Evolutionary conservation across 2,329 filamentous ascomycete species (phyloP).

Genomic region (Huntiella omanensis): DNA sequence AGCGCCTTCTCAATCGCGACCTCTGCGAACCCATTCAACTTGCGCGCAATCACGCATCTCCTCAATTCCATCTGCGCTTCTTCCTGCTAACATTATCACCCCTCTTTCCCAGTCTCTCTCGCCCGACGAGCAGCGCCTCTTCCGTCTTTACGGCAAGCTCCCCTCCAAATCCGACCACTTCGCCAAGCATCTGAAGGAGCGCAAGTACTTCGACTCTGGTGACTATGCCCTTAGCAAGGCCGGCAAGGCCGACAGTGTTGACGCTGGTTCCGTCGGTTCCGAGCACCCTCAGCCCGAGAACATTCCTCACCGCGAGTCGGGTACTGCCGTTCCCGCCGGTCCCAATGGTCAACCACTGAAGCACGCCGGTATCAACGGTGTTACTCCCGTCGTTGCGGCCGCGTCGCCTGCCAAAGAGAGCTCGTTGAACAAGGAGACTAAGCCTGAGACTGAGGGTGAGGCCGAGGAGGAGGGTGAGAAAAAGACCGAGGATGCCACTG

Average conservation of each 20-base stretch:
- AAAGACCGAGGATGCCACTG: not conserved
- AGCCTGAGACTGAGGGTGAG: constrained; percentile 24
- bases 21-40: not conserved
- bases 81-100: too few species aligned
- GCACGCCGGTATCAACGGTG: constrained; percentile 23
- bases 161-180: constrained; percentile 91
- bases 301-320: constrained; percentile 50
- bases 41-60: constrained; percentile 1
- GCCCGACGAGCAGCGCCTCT: constrained; percentile 87
- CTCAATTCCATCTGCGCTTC: constrained; percentile 11
- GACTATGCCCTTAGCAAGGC: constrained; percentile 95
- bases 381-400: constrained; percentile 21
- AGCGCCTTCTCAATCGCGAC: not conserved
- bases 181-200: constrained; percentile 96
- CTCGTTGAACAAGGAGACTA: constrained; percentile 69
- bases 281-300: constrained; percentile 91
- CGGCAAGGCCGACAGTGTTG: constrained; percentile 85
- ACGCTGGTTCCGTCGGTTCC: constrained; percentile 82
- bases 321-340: constrained; percentile 32
- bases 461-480: constrained; percentile 8
- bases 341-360: constrained; percentile 18
- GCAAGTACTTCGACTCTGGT: constrained; percentile 95
- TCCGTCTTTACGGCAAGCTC: constrained; percentile 94
- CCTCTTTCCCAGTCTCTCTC: constrained; percentile 50
- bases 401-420: constrained; percentile 85